These are phyloP conservation scores for Starmera caribaea DNA, from an alignment of 805 yeast species.

Conservation along the genomic window DNA sequence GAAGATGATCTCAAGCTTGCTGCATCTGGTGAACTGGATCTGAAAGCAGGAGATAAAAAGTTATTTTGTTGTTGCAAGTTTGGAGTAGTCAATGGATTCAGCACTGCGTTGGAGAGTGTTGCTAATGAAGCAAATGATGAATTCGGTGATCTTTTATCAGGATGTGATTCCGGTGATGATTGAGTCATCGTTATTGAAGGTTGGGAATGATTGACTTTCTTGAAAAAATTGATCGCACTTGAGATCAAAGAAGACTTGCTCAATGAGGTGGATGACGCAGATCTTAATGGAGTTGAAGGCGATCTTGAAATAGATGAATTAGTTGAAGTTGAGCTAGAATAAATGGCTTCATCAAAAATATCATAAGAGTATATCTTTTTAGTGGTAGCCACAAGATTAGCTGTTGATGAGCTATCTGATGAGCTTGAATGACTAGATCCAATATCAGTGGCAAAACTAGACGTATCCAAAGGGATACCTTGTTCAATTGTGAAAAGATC, in stretches of 20 bases:
- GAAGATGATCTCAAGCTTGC: neutral
- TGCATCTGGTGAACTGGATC: neutral
- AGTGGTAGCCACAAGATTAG: constrained; percentile 7
- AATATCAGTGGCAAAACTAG: constrained; percentile 2
- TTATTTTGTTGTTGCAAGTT: too few species aligned
- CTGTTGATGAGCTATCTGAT: constrained; percentile 7
- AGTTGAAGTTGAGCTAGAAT: constrained; percentile 19
- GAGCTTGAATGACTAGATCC: constrained; percentile 2
- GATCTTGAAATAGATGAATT: neutral
- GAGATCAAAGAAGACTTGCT: constrained; percentile 14
- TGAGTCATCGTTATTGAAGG: constrained; percentile 1
- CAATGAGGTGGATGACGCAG: constrained; percentile 11
- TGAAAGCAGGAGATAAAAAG: too few species aligned
- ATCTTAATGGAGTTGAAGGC: neutral
- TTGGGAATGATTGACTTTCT: constrained; percentile 7
- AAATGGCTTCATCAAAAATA: constrained; percentile 56
- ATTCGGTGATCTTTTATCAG: constrained; percentile 2
- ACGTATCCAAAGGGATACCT: neutral
- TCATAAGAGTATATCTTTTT: constrained; percentile 50
- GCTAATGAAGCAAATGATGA: neutral
- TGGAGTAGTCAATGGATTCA: too few species aligned
- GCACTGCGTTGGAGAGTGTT: neutral
- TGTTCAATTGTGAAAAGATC: neutral
- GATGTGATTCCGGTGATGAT: constrained; percentile 3
- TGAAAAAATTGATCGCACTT: constrained; percentile 17